A percentile compares a stretch with the other conserved stretches of the same genome.
phyloP scores from a whole-genome alignment of 2,329 filamentous ascomycete genomes.

The Aspergillus texensis region DNA sequence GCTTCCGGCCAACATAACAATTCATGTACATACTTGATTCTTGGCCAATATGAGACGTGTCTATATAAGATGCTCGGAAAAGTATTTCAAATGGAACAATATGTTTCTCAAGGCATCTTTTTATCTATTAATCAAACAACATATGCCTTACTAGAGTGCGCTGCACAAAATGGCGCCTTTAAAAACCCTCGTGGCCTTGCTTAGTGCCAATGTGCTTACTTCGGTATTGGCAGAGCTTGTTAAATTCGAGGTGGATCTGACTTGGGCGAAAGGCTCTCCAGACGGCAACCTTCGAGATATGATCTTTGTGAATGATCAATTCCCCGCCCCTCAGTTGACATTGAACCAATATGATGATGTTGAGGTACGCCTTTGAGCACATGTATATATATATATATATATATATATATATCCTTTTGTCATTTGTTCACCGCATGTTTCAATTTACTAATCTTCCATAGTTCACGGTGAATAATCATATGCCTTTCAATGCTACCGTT shows the following conservation, averaged over 20 bases:
- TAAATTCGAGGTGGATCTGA: slow-evolving; percentile 27
- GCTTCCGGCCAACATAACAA: neutral
- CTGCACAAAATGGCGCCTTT: neutral
- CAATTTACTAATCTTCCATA: slow-evolving; percentile 10
- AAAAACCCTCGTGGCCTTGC: neutral
- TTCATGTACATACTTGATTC: neutral
- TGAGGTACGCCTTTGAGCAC: slow-evolving; percentile 18
- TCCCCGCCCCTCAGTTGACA: slow-evolving; percentile 34
- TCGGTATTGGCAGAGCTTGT: slow-evolving; percentile 1
- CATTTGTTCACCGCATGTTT: neutral
- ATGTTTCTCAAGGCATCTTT: neutral
- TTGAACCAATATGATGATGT: slow-evolving; percentile 33
- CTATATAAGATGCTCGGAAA: neutral
- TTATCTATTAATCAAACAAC: neutral
- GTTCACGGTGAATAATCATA: slow-evolving; percentile 34
- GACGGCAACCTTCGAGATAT: slow-evolving; percentile 36
- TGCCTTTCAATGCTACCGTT: slow-evolving; percentile 35
- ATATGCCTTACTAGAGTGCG: neutral
- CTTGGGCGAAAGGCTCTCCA: slow-evolving; percentile 36
- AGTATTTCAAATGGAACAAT: neutral
- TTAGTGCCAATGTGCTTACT: neutral
- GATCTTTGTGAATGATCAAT: slow-evolving; percentile 37
- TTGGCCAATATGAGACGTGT: neutral
- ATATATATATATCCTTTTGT: neutral
- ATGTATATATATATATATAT: neutral